phyloP scores from a whole-genome alignment of 2,329 filamentous ascomycete species.

The Fusarium sacchari region DNA sequence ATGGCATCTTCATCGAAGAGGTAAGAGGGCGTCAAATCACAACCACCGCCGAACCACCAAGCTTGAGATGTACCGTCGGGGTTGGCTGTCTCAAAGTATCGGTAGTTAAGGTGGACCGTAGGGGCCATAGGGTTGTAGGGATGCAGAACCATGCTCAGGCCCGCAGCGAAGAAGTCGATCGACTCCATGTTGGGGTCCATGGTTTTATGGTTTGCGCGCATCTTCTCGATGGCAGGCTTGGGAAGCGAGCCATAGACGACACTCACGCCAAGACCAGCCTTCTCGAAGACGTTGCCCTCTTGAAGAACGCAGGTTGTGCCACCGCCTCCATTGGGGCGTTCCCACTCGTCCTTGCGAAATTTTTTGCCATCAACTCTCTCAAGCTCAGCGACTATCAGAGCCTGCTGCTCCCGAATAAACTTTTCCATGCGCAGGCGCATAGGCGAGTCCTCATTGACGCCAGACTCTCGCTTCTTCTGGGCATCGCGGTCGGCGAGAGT shows the following conservation, averaged over 20 bases:
- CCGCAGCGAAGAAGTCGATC: slow-evolving; percentile 94
- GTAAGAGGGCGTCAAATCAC: slow-evolving; percentile 91
- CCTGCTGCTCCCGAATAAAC: slow-evolving; percentile 92
- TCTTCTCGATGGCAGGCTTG: slow-evolving; percentile 86
- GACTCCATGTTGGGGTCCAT: slow-evolving; percentile 81
- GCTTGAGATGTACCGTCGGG: slow-evolving; percentile 82
- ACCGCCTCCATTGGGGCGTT: slow-evolving; percentile 86
- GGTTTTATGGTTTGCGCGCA: slow-evolving; percentile 95
- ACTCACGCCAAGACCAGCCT: slow-evolving; percentile 94
- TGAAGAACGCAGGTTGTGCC: slow-evolving; percentile 95
- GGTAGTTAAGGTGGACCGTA: slow-evolving; percentile 97
- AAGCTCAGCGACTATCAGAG: slow-evolving; percentile 84
- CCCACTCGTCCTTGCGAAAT: slow-evolving; percentile 89
- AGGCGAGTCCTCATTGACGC: slow-evolving; percentile 78
- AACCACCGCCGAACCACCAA: slow-evolving; percentile 99
- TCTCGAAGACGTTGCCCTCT: slow-evolving; percentile 97
- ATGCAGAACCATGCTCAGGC: slow-evolving; percentile 91
- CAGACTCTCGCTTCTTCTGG: slow-evolving; percentile 76
- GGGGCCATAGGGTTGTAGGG: slow-evolving; percentile 96
- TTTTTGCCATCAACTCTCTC: slow-evolving; percentile 84
- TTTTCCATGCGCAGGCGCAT: slow-evolving; percentile 99
- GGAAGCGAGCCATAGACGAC: slow-evolving; percentile 94
- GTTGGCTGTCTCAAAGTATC: slow-evolving; percentile 96
- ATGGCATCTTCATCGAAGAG: slow-evolving; percentile 97
- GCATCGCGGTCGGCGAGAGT: slow-evolving; percentile 88